Conservation (phyloP, 768 basidiomycete species). For the Mycena vitilis region DNA sequence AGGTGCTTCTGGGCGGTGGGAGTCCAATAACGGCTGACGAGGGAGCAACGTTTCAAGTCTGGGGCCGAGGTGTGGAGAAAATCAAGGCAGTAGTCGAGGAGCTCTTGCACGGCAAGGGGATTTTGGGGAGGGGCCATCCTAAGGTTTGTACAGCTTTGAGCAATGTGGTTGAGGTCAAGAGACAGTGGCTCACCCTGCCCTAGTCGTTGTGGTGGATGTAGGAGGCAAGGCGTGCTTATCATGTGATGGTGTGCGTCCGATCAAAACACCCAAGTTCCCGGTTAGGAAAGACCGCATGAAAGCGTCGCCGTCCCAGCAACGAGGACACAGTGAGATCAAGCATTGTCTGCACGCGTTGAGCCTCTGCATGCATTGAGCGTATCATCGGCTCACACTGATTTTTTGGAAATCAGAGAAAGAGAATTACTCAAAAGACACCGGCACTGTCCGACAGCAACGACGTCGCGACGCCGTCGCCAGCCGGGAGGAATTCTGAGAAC, state of each 20-base stretch:
- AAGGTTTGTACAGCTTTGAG: background rate
- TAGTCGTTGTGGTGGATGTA: background rate
- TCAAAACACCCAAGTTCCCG: background rate
- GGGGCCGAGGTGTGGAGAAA: conserved; percentile 19
- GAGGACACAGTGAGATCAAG: too few relatives aligned
- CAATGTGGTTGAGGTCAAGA: background rate
- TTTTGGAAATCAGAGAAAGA: too few relatives aligned
- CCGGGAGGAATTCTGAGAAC: too few relatives aligned
- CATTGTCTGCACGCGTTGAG: too few relatives aligned
- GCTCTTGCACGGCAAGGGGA: conserved; percentile 23
- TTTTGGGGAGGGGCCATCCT: background rate
- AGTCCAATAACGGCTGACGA: conserved; percentile 22
- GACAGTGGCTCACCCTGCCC: background rate
- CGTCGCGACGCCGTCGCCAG: too few relatives aligned
- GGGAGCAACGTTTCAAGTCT: conserved; percentile 23
- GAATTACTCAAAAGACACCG: too few relatives aligned
- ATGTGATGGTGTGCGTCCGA: too few relatives aligned
- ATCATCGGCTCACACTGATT: too few relatives aligned
- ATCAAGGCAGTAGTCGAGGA: conserved; percentile 28
- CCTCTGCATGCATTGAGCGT: too few relatives aligned
- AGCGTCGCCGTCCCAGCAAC: too few relatives aligned
- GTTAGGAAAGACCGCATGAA: background rate
- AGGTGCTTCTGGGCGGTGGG: conserved; percentile 15
- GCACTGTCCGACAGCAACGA: too few relatives aligned
- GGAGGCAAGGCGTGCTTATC: too few relatives aligned